Evolutionary conservation across 331 rosid species (phyloP), one percentile per base, ranked within the genome.

Genomic region (Rhamnella rubrinervis): DNA sequence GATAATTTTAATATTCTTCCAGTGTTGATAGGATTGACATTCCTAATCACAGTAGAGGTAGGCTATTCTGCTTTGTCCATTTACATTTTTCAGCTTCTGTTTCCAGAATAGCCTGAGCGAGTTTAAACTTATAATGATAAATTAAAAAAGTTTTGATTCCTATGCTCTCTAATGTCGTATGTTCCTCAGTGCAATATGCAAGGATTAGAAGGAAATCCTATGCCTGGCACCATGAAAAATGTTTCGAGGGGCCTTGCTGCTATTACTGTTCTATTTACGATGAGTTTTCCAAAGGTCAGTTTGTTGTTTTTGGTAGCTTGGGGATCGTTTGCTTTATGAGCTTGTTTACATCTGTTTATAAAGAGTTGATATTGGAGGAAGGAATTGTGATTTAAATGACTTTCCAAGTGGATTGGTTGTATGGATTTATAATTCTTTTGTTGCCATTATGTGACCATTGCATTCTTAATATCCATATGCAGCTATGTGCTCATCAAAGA

Each of bases 181-280:
- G 62, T 67, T 81, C 68, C 63, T 67, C 79, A 93, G 98, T 78
- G 68, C 84, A 86, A 93, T 73, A 69, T 85, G 92, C 97, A 84
- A 84, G 96, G 97, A n/a, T 49, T 89, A 92, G 98, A 93, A 88
- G 97, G 96, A 72, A 93, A 88, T 83, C 91, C 97, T 73, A 41
- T 53, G 58, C 95, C 89, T 66, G 64, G 52, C 55, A 91, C 85
- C 74, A 87, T 88, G 96, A 93, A 93, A 86, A 93, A 85, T 39
- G 39, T 89, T 40, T 83, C 89, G 39, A 88, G 98, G 78, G 92
- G 64, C 72, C 68, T 91, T 78, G 97, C 98, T 55, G 71, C 91
- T 84, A 83, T 88, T 59, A 84, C 95, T 21, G 96, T 93, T 75
- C 98, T 97, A 66, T 80, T 93, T 76, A 91, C 98, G 57, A 80